Conservation (phyloP, 1,139 yeast genomes). For the Geotrichum phurueaensis region DNA sequence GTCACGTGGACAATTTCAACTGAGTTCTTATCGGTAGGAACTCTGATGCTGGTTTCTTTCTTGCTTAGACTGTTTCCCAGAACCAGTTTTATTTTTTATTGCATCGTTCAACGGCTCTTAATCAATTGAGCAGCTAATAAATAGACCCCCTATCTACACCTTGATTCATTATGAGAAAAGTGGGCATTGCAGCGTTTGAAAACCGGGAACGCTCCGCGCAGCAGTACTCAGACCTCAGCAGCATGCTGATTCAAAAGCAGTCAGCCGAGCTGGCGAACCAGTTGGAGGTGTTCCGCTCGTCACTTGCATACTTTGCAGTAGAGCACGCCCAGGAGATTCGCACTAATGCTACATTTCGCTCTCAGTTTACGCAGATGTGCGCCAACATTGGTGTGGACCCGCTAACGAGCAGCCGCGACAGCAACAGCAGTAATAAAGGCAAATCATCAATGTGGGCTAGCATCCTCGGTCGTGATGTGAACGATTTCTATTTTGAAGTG, state of each 20-base stretch:
- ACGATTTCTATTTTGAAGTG: constrained; percentile 57
- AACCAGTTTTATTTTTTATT: not conserved
- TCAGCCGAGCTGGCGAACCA: constrained; percentile 36
- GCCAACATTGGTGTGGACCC: constrained; percentile 81
- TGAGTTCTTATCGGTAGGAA: not conserved
- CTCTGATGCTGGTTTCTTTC: not conserved
- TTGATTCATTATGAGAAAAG: constrained; percentile 36
- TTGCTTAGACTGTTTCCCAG: not conserved
- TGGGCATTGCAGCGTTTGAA: constrained; percentile 41
- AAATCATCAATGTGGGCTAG: constrained; percentile 36
- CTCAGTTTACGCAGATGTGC: constrained; percentile 70
- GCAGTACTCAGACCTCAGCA: constrained; percentile 35
- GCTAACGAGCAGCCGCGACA: constrained; percentile 43
- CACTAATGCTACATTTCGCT: constrained; percentile 57
- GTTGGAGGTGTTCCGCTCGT: constrained; percentile 37
- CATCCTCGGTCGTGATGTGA: constrained; percentile 39
- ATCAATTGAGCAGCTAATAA: not conserved
- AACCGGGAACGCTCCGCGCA: constrained; percentile 30
- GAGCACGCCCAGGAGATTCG: constrained; percentile 61
- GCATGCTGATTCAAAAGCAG: constrained; percentile 31
- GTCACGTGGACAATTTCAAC: too few relatives aligned
- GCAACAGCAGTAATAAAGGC: constrained; percentile 23
- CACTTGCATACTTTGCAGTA: constrained; percentile 36
- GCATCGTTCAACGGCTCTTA: not conserved
- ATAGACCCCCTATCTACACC: not conserved